Conservation (phyloP, 345 rosid species). For the Citrus mangshanensis region DNA sequence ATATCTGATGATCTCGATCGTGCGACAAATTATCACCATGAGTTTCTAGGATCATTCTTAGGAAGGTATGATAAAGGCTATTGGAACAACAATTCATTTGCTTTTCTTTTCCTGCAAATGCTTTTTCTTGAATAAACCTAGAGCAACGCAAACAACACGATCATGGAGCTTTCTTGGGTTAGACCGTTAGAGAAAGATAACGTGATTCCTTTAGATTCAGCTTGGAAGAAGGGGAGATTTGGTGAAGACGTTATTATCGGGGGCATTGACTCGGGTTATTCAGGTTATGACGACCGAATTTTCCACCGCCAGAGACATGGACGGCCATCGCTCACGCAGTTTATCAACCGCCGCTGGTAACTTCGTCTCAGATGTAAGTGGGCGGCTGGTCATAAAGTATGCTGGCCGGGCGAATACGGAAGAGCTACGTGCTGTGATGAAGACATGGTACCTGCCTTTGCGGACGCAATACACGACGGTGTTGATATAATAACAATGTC, state of each 20-base stretch:
- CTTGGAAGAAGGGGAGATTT: conserved; percentile 45
- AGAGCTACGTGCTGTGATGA: no score
- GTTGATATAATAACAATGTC: conserved; percentile 37
- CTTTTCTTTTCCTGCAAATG: no score
- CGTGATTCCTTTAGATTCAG: conserved; percentile 28
- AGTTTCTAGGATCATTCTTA: no score
- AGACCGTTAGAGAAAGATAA: conserved; percentile 24
- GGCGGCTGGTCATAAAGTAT: conserved; percentile 38
- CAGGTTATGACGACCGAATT: background rate
- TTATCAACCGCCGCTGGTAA: no score
- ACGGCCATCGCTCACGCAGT: no score
- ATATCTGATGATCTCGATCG: no score
- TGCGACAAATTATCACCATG: no score
- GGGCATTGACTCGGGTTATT: conserved; percentile 52
- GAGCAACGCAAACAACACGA: conserved; percentile 50
- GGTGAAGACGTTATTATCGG: conserved; percentile 56
- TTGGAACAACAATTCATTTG: no score
- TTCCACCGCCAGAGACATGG: conserved; percentile 6
- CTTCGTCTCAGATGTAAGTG: conserved; percentile 5
- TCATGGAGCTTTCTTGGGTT: conserved; percentile 66
- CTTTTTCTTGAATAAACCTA: conserved; percentile 51
- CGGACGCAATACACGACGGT: conserved; percentile 42
- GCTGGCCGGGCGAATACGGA: conserved; percentile 32
- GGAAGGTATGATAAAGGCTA: no score
- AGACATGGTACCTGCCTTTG: conserved; percentile 9